These are phyloP conservation scores for Mortierella sp. DNA, from an alignment of 371 early-diverging fungal species.

Conservation along the genomic window DNA sequence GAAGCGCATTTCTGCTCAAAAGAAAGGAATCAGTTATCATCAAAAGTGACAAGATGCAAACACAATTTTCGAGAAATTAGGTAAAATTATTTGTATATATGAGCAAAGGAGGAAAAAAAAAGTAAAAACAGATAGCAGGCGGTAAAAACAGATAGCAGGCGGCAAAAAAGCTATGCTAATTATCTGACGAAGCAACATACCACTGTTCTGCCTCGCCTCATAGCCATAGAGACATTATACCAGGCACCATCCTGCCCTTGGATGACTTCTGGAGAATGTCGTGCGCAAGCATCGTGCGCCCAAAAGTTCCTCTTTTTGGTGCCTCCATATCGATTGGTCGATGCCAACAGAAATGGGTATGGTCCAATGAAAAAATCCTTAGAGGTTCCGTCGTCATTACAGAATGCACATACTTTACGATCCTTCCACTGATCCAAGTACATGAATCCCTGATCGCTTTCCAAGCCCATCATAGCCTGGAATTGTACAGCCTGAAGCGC, in stretches of 20 bases:
- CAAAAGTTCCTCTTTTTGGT: slow-evolving; percentile 77
- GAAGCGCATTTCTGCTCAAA: slow-evolving; percentile 70
- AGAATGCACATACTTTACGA: slow-evolving; percentile 79
- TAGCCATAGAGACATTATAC: slow-evolving; percentile 88
- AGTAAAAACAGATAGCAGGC: too few relatives aligned
- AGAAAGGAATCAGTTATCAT: not conserved
- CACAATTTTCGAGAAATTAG: too few relatives aligned
- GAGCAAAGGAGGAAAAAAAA: not conserved
- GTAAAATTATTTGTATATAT: not conserved
- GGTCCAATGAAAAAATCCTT: slow-evolving; percentile 74
- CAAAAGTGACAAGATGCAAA: too few relatives aligned
- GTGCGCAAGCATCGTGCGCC: slow-evolving; percentile 90
- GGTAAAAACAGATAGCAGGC: not conserved
- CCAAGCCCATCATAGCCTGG: slow-evolving; percentile 33
- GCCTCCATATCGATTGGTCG: slow-evolving; percentile 58
- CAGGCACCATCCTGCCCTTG: slow-evolving; percentile 77
- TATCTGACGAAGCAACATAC: slow-evolving; percentile 49
- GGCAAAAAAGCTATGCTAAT: not conserved
- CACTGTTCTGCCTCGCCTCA: slow-evolving; percentile 81
- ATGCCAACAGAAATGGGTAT: slow-evolving; percentile 60
- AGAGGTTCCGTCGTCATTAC: slow-evolving; percentile 76
- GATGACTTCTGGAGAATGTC: slow-evolving; percentile 88
- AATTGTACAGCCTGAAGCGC: slow-evolving; percentile 6
- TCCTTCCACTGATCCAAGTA: slow-evolving; percentile 65
- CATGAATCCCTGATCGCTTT: slow-evolving; percentile 58